Evolutionary conservation across 73 alveolate genomes (phyloP).

Genomic region (Urostyla sp.): DNA sequence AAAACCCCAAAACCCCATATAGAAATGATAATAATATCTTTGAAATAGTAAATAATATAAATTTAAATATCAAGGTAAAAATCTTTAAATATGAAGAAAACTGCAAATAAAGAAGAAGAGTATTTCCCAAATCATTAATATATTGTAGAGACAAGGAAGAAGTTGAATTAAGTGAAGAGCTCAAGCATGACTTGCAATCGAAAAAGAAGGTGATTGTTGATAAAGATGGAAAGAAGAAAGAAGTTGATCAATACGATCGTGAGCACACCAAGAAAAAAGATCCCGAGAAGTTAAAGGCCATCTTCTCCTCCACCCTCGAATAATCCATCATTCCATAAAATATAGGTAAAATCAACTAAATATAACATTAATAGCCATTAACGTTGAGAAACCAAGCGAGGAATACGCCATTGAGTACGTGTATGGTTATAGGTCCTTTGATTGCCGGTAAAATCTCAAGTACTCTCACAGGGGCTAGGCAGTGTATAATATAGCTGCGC

Average conservation of each 20-base stretch:
- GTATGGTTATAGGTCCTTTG: constrained; percentile 94
- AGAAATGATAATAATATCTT: too few relatives aligned
- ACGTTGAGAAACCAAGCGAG: constrained; percentile 83
- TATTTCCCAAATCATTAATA: too few relatives aligned
- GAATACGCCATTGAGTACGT: constrained; percentile 88
- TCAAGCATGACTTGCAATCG: constrained; percentile 10
- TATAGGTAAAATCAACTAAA: background rate
- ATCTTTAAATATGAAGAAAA: too few relatives aligned
- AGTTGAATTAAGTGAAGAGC: constrained; percentile 23
- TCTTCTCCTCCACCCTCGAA: constrained; percentile 66
- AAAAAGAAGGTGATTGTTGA: constrained; percentile 20
- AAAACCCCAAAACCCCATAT: too few relatives aligned
- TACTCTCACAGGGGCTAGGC: constrained; percentile 82
- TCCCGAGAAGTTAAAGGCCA: constrained; percentile 37
- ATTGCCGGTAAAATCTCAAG: constrained; percentile 70
- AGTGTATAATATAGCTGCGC: constrained; percentile 96
- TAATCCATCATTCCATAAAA: constrained; percentile 42
- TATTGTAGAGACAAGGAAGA: background rate
- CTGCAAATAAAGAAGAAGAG: too few relatives aligned
- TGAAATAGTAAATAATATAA: too few relatives aligned
- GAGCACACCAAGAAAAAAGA: background rate
- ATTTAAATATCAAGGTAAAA: too few relatives aligned
- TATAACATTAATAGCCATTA: constrained; percentile 23
- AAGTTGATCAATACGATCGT: constrained; percentile 36
- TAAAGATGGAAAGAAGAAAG: constrained; percentile 24